These are phyloP conservation scores for Yamadazyma conglobata DNA, from an alignment of 1,139 yeast genomes.

Conservation along the genomic window DNA sequence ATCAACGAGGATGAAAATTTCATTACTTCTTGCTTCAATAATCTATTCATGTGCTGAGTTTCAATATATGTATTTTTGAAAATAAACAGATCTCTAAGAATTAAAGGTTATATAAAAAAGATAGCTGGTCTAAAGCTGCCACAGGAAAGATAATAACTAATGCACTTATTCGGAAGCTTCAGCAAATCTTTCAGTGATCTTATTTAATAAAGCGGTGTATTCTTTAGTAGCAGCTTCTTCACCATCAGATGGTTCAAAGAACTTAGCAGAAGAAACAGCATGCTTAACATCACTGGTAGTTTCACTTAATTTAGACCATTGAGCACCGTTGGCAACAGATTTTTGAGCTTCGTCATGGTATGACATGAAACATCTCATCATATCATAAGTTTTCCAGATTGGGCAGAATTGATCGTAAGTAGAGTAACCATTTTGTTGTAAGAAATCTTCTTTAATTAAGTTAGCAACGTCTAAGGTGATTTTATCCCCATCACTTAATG, in stretches of 20 bases:
- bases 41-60: background rate
- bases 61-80: conserved; percentile 22
- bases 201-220: conserved; percentile 70
- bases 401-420: conserved; percentile 99
- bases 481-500: conserved; percentile 93
- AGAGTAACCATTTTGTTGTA: conserved; percentile 98
- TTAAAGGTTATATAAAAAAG: conserved; percentile 3
- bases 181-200: conserved; percentile 86
- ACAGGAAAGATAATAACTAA: background rate
- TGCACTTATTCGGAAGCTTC: conserved; percentile 81
- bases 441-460: conserved; percentile 93
- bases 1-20: conserved; percentile 20
- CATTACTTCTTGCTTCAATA: conserved; percentile 14
- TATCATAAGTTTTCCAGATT: conserved; percentile 96
- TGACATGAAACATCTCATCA: conserved; percentile 92
- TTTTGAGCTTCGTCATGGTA: conserved; percentile 97
- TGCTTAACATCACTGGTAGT: conserved; percentile 88
- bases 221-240: conserved; percentile 71
- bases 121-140: background rate
- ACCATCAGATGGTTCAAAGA: conserved; percentile 93
- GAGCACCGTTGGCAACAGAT: conserved; percentile 90
- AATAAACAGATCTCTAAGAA: conserved; percentile 4
- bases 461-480: conserved; percentile 91
- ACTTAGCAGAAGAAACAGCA: conserved; percentile 89
- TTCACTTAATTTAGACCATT: conserved; percentile 89